These are phyloP conservation scores for Alternaria solani DNA, from an alignment of 2,329 filamentous ascomycete species.

Conservation along the genomic window DNA sequence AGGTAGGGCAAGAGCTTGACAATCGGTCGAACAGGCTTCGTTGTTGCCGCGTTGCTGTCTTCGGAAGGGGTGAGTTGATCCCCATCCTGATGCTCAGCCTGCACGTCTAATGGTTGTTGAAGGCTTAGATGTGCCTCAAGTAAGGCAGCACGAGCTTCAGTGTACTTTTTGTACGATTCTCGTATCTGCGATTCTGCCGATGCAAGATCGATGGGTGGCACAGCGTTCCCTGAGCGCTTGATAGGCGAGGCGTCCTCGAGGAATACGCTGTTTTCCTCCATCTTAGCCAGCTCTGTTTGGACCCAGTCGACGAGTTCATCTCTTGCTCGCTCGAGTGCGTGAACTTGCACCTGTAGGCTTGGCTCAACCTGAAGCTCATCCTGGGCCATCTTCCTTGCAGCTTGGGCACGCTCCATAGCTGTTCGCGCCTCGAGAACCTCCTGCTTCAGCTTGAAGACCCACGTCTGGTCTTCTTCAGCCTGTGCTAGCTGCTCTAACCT, in stretches of 20 bases:
- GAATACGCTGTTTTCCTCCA: constrained; percentile 49
- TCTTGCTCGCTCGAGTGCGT: constrained; percentile 55
- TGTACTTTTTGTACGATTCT: constrained; percentile 44
- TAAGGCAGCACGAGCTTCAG: constrained; percentile 2
- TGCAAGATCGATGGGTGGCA: constrained; percentile 19
- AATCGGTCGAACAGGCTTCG: constrained; percentile 20
- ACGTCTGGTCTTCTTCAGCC: constrained; percentile 31
- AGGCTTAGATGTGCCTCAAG: constrained; percentile 26
- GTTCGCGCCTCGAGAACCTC: constrained; percentile 48
- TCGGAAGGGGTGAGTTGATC: not conserved
- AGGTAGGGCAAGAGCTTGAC: constrained; percentile 43
- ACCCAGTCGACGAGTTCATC: constrained; percentile 62
- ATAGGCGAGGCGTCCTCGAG: constrained; percentile 46
- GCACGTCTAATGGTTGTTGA: constrained; percentile 13
- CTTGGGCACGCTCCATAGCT: constrained; percentile 44
- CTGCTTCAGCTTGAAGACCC: constrained; percentile 50
- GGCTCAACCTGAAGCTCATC: constrained; percentile 3
- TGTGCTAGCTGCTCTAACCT: constrained; percentile 37
- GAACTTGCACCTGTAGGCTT: constrained; percentile 41
- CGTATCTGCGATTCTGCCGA: constrained; percentile 38
- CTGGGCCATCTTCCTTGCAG: constrained; percentile 27
- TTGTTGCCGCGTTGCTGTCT: constrained; percentile 11
- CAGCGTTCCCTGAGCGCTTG: constrained; percentile 27
- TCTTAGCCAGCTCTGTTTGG: constrained; percentile 57
- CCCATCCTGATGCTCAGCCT: not conserved